Percentiles rank a stretch among this genome's conserved stretches.
These are phyloP conservation scores for Botrytis tulipae DNA, from an alignment of 2,329 filamentous ascomycete genomes.

Conservation along the genomic window DNA sequence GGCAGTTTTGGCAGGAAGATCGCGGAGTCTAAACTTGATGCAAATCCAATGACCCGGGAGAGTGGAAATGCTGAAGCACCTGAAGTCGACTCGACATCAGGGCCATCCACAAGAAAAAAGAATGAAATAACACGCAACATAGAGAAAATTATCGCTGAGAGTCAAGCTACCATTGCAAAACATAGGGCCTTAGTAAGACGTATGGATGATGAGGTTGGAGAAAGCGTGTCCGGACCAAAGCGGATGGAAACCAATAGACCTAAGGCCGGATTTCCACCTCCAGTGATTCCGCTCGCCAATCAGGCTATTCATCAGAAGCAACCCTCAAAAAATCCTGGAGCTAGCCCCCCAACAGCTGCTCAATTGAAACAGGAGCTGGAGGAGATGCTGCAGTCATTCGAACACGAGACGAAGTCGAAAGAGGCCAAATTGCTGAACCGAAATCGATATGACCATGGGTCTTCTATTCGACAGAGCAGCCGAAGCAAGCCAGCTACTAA, in stretches of 20 bases:
- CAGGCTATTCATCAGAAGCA: background rate
- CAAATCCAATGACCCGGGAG: background rate
- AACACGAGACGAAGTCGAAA: constrained; percentile 6
- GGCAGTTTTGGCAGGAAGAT: background rate
- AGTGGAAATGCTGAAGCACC: background rate
- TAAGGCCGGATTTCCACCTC: background rate
- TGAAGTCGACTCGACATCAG: background rate
- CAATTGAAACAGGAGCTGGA: constrained; percentile 10
- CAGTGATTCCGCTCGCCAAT: background rate
- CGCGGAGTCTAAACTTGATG: background rate
- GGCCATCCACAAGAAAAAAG: background rate
- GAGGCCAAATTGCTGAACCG: background rate
- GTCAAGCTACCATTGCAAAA: constrained; percentile 7
- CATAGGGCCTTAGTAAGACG: background rate
- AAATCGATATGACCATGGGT: background rate
- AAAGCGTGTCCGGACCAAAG: background rate
- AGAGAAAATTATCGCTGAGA: constrained; percentile 7
- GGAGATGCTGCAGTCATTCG: constrained; percentile 11
- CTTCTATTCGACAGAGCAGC: background rate
- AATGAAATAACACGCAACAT: background rate
- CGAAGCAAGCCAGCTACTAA: background rate
- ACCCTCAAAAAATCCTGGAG: background rate
- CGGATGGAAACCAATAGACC: background rate
- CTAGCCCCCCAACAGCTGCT: background rate
- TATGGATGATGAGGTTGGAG: constrained; percentile 1